These are phyloP conservation scores for Apiotrichum akiyoshidainum DNA, from an alignment of 1,284 basidiomycete species.

Conservation along the genomic window DNA sequence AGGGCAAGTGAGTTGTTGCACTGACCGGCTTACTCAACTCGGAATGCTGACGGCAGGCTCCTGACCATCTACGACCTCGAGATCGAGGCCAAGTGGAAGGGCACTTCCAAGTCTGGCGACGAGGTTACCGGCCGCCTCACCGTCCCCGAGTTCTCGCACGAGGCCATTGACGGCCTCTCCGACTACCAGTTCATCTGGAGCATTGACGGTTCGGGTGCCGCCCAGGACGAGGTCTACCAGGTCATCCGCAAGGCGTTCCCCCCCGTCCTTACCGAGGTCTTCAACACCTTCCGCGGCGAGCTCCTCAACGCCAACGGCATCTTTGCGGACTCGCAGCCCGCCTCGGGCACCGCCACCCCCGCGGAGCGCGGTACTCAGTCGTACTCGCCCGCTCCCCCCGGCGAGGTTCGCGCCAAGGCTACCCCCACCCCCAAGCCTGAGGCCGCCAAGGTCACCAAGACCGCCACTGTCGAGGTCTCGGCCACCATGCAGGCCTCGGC, in stretches of 20 bases:
- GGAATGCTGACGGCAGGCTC: slow-evolving; percentile 57
- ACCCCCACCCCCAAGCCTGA: slow-evolving; percentile 22
- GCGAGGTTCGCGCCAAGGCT: slow-evolving; percentile 22
- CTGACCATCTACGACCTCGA: slow-evolving; percentile 94
- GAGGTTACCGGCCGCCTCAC: slow-evolving; percentile 71
- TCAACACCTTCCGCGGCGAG: slow-evolving; percentile 70
- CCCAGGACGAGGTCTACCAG: slow-evolving; percentile 56
- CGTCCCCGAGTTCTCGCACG: slow-evolving; percentile 92
- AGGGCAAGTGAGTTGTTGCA: slow-evolving; percentile 74
- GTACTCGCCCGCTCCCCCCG: slow-evolving; percentile 46
- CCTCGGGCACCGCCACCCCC: slow-evolving; percentile 50
- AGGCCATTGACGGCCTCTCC: slow-evolving; percentile 77
- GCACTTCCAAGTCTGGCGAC: slow-evolving; percentile 63
- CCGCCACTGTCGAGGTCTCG: slow-evolving; percentile 68
- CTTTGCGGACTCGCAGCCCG: slow-evolving; percentile 53
- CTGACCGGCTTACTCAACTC: neutral
- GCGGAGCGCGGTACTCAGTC: slow-evolving; percentile 23
- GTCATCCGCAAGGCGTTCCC: slow-evolving; percentile 62
- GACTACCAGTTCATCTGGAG: slow-evolving; percentile 60
- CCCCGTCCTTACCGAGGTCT: slow-evolving; percentile 66
- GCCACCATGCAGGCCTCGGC: slow-evolving; percentile 78
- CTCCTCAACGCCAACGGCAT: slow-evolving; percentile 81
- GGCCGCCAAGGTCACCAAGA: slow-evolving; percentile 60
- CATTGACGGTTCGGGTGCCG: slow-evolving; percentile 56
- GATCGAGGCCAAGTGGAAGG: slow-evolving; percentile 70